phyloP scores from a whole-genome alignment of 2,329 filamentous ascomycete species.

The Epichloe aotearoae region DNA sequence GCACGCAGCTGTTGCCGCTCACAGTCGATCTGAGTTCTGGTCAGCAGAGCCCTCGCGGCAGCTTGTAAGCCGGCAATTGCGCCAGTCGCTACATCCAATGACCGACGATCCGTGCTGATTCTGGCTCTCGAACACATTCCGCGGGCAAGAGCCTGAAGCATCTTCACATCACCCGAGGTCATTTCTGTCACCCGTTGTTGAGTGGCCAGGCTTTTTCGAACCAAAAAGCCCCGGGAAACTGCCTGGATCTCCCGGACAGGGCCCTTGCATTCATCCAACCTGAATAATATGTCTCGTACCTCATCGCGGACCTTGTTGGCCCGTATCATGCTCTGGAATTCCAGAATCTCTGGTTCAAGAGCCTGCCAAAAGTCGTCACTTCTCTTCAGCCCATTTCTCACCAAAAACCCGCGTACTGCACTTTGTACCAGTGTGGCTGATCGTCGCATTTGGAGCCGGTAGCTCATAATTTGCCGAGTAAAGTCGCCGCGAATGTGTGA shows the following conservation, averaged over 20 bases:
- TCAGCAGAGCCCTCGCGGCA: conserved; percentile 48
- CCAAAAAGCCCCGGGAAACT: conserved; percentile 52
- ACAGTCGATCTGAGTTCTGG: conserved; percentile 37
- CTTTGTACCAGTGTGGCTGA: conserved; percentile 77
- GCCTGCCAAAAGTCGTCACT: conserved; percentile 57
- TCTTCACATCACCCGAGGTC: conserved; percentile 37
- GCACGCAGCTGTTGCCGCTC: conserved; percentile 38
- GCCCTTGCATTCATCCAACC: conserved; percentile 48
- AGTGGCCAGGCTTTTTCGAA: conserved; percentile 41
- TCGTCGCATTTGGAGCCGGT: conserved; percentile 67
- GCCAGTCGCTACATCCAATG: conserved; percentile 36
- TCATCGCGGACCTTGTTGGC: conserved; percentile 51
- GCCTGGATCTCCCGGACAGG: conserved; percentile 54
- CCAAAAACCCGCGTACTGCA: conserved; percentile 59
- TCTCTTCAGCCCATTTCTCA: conserved; percentile 47
- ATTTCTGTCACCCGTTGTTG: conserved; percentile 43
- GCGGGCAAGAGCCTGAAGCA: conserved; percentile 53
- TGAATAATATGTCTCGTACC: conserved; percentile 40
- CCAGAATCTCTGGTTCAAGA: conserved; percentile 58
- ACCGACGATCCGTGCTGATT: conserved; percentile 37
- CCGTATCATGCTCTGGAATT: conserved; percentile 70
- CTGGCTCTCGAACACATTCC: conserved; percentile 50
- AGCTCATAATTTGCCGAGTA: conserved; percentile 67
- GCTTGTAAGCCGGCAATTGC: conserved; percentile 49
- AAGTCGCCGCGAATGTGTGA: conserved; percentile 79